Base-by-base conservation (phyloP, 83 land plant genomes). In the Larix sibirica region DNA sequence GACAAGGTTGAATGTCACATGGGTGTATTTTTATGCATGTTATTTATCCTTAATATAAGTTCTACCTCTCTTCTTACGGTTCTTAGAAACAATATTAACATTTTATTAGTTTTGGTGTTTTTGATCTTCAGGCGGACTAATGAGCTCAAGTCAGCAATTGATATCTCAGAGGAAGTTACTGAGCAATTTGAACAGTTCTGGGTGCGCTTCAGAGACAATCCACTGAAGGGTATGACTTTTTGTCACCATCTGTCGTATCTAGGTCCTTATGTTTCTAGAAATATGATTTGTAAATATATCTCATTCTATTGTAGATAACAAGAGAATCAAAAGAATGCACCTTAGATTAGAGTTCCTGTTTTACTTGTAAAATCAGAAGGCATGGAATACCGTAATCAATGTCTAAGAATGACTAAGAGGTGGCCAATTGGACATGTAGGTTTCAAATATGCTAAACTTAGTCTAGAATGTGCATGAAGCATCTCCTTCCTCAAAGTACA, bases 101-200 rank as follows among this genome's bases (percentile, higher is more conserved):
- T 71, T 40, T 42, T 71, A 8, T 47, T 8, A 40, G 74, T 70
- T 20, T 14, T 71, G 42, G 14, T 42, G 26, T 6, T 6, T 69
- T 20, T 71, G 13, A 21, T 71, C n/a, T 71, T 17, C 84, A 97
- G 98, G 92, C 94, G 96, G 88, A 95, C 93, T 16, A 95, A 95
- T 83, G 95, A 94, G 74, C 82, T 95, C 26, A 96, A 95, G 83
- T 86, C 91, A 77, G 92, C 89, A 21, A 83, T 94, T 77, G 96
- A 95, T 56, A 87, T 97, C 13, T 92, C 98, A 61, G 90, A 88
- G 60, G 93, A 95, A 62, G 80, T 88, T 78, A 84, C 92, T 33
- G 76, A 91, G 81, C 91, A 90, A 77, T 94, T 94, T 81, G 90
- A 91, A 69, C 93, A 94, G 74, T 97, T 97, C 84, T 97, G 99